Evolutionary conservation across 108 stramenopile genomes (phyloP).

Genomic region (Cyclostephanos tholiformis): DNA sequence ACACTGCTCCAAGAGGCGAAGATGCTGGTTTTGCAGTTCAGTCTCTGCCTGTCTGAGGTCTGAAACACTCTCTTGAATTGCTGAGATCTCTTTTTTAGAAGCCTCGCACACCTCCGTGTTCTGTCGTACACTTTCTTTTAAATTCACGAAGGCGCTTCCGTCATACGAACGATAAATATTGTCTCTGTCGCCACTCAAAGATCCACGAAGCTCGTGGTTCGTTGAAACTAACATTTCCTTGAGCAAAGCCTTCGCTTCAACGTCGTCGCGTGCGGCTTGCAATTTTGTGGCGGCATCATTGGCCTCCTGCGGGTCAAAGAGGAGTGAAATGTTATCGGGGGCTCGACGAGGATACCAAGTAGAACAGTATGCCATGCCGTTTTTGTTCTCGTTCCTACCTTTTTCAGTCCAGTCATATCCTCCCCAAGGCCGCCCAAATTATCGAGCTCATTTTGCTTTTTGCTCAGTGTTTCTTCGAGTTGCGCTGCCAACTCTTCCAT

Average conservation of each 20-base stretch:
- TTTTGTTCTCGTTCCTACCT: slow-evolving; percentile 9
- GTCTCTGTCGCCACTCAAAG: too few relatives aligned
- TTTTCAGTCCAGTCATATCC: slow-evolving; percentile 8
- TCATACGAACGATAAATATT: neutral
- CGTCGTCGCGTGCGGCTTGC: slow-evolving; percentile 10
- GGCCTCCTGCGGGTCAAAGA: slow-evolving; percentile 10
- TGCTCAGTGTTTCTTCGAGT: slow-evolving; percentile 44
- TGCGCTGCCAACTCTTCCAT: slow-evolving; percentile 24
- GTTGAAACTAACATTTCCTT: slow-evolving; percentile 16
- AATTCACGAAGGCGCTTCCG: slow-evolving; percentile 16
- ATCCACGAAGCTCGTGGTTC: slow-evolving; percentile 8
- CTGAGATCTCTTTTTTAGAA: slow-evolving; percentile 14
- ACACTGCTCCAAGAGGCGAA: slow-evolving; percentile 55
- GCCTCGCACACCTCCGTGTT: neutral
- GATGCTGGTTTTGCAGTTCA: slow-evolving; percentile 47
- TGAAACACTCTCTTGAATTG: slow-evolving; percentile 45
- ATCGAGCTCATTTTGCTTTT: slow-evolving; percentile 55
- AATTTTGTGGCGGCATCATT: slow-evolving; percentile 20
- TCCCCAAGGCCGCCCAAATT: neutral
- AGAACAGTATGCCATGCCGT: too few relatives aligned
- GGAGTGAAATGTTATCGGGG: neutral
- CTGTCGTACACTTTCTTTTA: slow-evolving; percentile 38
- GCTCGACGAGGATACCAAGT: neutral
- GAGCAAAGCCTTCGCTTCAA: slow-evolving; percentile 13
- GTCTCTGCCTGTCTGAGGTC: slow-evolving; percentile 59